phyloP scores from a whole-genome alignment of 2,329 filamentous ascomycete species.

The Paecilomyces formosus region DNA sequence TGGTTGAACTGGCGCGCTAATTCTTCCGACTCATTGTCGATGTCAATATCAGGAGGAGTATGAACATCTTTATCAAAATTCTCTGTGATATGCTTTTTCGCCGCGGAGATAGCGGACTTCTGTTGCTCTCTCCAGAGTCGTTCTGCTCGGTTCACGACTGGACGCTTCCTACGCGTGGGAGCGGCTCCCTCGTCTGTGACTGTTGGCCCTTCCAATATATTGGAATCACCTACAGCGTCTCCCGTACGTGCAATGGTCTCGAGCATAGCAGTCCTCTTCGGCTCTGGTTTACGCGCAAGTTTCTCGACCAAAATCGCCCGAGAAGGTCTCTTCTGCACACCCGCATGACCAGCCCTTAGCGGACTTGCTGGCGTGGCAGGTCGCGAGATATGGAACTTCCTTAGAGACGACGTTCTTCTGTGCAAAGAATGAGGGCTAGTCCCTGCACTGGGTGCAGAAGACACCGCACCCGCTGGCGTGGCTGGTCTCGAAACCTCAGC shows the following conservation, averaged over 20 bases:
- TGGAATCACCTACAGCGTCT: slow-evolving; percentile 1
- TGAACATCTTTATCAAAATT: slow-evolving; percentile 29
- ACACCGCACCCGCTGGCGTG: neutral
- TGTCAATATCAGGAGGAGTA: slow-evolving; percentile 26
- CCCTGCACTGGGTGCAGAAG: slow-evolving; percentile 7
- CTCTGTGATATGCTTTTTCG: slow-evolving; percentile 25
- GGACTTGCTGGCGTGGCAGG: slow-evolving; percentile 19
- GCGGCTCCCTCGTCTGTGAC: slow-evolving; percentile 3
- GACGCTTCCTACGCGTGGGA: slow-evolving; percentile 26
- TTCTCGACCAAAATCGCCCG: slow-evolving; percentile 36
- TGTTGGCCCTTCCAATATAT: slow-evolving; percentile 7
- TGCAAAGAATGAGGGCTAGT: slow-evolving; percentile 14
- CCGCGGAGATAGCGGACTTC: slow-evolving; percentile 24
- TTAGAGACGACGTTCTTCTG: slow-evolving; percentile 15
- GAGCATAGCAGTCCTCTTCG: slow-evolving; percentile 25
- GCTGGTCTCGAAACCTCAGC: neutral
- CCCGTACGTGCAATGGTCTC: slow-evolving; percentile 18
- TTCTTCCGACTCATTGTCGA: slow-evolving; percentile 36
- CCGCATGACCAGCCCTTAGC: slow-evolving; percentile 18
- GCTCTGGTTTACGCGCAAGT: slow-evolving; percentile 23
- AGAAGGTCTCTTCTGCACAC: slow-evolving; percentile 26
- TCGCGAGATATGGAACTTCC: slow-evolving; percentile 33
- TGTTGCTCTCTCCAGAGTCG: slow-evolving; percentile 30
- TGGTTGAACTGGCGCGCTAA: slow-evolving; percentile 35
- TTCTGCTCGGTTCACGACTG: slow-evolving; percentile 34